Base-by-base conservation (phyloP, 1,139 yeast species). In the Hemisphaericaspora xylanilytica region DNA sequence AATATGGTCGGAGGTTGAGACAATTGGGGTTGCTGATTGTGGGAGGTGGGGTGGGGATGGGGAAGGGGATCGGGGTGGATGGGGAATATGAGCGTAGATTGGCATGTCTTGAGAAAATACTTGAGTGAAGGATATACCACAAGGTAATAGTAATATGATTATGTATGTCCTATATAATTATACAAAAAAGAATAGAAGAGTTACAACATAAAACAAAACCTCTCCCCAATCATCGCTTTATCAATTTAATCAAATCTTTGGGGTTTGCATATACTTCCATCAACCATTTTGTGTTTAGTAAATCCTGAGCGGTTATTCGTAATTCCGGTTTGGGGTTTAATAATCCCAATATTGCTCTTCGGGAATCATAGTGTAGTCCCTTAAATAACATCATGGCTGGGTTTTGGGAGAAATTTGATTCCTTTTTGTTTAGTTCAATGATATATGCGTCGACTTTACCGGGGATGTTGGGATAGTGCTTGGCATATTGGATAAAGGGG, bases 191-290 rank as follows among this genome's bases (percentile, higher is more conserved):
- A 29, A 28, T 6, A 28, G 9, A 9, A 6, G 9, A 20, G 22
- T 20, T 20, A 28, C 30, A 28, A 10, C 20, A 10, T 8, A 15
- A 28, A 8, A 7, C 9, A 11, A 16, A 17, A 14, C 5, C 31
- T 28, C 9, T 13, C 5, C 6, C 20, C 6, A 16, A 7, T 28
- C 6, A 15, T 15, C 39, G 28, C 28, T 44, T 43, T 24, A 42
- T 33, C 35, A 56, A 44, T 21, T 50, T 44, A 2, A 63, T 44
- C 37, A 71, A 55, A 29, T 69, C 75, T 37, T 59, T 61, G 4
- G 74, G 63, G 39, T 67, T 55, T n/a, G 75, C 71, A 48, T 68
- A 71, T 8, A 66, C 70, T 42, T 68, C 73, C n/a, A 48, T 46
- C 29, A 71, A 48, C 77, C 77, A 71, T 36, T 59, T 58, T 2